phyloP scores from a whole-genome alignment of 2,329 filamentous ascomycete genomes.

The Diaporthe sp. region DNA sequence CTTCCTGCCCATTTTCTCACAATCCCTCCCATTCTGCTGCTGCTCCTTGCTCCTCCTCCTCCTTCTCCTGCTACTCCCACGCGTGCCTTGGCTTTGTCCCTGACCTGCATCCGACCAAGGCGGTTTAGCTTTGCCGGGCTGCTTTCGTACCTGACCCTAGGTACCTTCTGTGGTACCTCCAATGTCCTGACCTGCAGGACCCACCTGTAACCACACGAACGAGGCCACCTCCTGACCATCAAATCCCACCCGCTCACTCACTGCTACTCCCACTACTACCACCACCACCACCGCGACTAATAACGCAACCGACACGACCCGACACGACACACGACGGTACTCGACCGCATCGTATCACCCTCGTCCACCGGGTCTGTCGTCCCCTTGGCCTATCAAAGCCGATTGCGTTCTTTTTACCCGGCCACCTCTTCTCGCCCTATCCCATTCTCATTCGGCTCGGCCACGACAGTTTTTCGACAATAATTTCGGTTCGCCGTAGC shows the following conservation, averaged over 20 bases:
- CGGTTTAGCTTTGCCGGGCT: constrained; percentile 12
- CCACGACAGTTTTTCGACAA: constrained; percentile 15
- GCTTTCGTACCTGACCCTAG: constrained; percentile 4
- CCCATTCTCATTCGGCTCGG: neutral
- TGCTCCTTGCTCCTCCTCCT: neutral
- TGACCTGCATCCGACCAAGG: constrained; percentile 15
- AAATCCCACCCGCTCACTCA: neutral
- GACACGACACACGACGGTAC: neutral
- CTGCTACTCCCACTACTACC: neutral
- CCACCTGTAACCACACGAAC: constrained; percentile 3
- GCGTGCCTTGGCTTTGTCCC: constrained; percentile 20
- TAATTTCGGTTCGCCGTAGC: constrained; percentile 1
- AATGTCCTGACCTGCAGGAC: constrained; percentile 1
- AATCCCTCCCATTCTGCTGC: neutral
- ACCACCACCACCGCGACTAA: neutral
- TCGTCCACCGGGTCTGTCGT: neutral
- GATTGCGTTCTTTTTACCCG: neutral
- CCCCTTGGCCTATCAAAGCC: neutral
- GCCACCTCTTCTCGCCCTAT: neutral
- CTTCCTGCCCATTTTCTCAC: neutral
- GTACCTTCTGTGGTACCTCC: neutral
- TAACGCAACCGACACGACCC: neutral
- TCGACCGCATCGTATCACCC: neutral
- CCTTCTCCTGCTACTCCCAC: neutral
- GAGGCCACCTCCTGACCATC: constrained; percentile 14